Conservation (phyloP, 1,284 basidiomycete genomes). For the Volvariella surrecta region DNA sequence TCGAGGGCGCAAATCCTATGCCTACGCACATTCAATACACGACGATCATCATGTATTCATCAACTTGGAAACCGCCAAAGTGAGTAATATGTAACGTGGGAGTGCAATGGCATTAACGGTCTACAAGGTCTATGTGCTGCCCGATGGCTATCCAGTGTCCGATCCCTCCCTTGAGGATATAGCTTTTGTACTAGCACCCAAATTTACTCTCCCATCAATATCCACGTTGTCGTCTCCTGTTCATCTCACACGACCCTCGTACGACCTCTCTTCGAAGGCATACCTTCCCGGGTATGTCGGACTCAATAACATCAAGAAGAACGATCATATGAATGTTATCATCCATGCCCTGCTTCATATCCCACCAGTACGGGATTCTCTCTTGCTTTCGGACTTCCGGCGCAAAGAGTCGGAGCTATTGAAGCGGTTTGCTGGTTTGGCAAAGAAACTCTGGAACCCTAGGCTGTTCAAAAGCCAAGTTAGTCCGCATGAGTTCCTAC, state of each 20-base stretch:
- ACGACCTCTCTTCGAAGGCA: conserved; percentile 73
- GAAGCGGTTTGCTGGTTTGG: conserved; percentile 76
- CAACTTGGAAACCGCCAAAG: conserved; percentile 89
- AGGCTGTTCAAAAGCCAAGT: conserved; percentile 96
- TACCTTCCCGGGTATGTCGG: conserved; percentile 95
- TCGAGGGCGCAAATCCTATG: conserved; percentile 86
- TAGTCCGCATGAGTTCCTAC: conserved; percentile 95
- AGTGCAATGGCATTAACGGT: conserved; percentile 8
- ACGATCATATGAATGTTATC: conserved; percentile 97
- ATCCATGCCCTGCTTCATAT: conserved; percentile 93
- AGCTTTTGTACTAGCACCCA: conserved; percentile 81
- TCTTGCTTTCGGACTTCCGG: conserved; percentile 67
- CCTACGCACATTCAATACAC: conserved; percentile 95
- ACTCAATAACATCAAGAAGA: conserved; percentile 94
- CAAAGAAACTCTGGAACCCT: conserved; percentile 95
- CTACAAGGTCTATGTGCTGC: conserved; percentile 89
- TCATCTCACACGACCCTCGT: conserved; percentile 68
- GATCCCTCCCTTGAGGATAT: conserved; percentile 96
- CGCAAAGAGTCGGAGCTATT: conserved; percentile 82
- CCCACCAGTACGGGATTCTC: conserved; percentile 80
- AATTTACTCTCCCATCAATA: conserved; percentile 55
- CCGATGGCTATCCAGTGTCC: conserved; percentile 92
- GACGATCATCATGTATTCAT: conserved; percentile 99
- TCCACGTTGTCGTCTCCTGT: conserved; percentile 46
- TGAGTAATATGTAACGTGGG: conserved; percentile 22